Base-by-base conservation (phyloP, 2,329 filamentous ascomycete genomes). In the Venturia oleaginea region DNA sequence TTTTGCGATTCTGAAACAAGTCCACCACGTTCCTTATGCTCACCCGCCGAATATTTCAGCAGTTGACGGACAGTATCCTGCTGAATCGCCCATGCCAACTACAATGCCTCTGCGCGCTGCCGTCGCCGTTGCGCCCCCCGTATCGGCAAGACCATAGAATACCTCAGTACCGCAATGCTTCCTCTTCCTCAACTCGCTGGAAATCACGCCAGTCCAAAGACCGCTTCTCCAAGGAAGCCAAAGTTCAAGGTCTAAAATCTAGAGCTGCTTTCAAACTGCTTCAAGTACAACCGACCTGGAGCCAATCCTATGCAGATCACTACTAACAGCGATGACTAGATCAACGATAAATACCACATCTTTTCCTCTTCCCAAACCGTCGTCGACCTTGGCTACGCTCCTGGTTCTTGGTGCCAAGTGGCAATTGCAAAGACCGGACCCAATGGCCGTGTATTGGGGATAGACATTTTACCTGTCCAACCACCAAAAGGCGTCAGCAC, bases 201-300 rank as follows among this genome's bases (percentile, higher is more conserved):
- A 91, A 91, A 74, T 82, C 83, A 62, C 87, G 94, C 24, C 92
- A 97, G 72, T 79, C 79, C 46, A 82, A 77, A 48, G 94, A 99
- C 77, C 77, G 76, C 22, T 96, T 86, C 73, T 84, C 88, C 0
- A 84, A 84, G 64, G 85, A 89, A 70, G 92, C 94, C 57, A 89
- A 86, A 71, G 86, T 95, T 2, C 83, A 89, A 68, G 88, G 88
- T 0, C 78, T 97, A 65, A 97, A 93, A 76, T 95, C 91, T 70
- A 86, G 94, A 67, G 94, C 94, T 32, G 94, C 92, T 0, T 97
- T 94, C 76, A 99, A 99, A 76, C 80, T 99, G 11, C 77, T 97
- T 22, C 90, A 97, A 81, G 91, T 57, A 91, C 72, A 38, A 30
- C 19, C 17, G 4, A 11, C 38, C 17, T 15, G 1, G n/a, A 48